Evolutionary conservation across 768 basidiomycete species (phyloP).

Genomic region (Russula foetens): DNA sequence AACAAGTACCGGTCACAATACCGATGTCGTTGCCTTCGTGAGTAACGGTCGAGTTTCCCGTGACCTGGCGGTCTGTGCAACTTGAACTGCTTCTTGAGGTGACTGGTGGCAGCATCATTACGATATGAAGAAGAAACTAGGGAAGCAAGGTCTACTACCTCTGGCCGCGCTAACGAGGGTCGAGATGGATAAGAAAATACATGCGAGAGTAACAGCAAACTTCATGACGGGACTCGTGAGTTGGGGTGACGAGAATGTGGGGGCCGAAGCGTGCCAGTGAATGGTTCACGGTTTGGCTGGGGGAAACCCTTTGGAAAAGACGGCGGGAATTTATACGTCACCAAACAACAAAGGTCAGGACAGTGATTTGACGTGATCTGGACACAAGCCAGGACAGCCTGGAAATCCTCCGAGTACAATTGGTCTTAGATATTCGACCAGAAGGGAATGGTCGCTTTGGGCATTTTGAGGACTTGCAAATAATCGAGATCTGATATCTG

Average conservation of each 20-base stretch:
- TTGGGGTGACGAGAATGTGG: background rate
- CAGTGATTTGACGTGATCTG: too few species aligned
- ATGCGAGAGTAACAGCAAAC: background rate
- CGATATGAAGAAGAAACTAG: too few species aligned
- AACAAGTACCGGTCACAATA: background rate
- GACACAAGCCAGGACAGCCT: too few species aligned
- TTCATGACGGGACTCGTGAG: background rate
- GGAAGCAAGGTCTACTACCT: background rate
- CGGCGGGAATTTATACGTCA: background rate
- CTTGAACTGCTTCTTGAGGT: background rate
- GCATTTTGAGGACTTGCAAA: too few species aligned
- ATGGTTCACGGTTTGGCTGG: background rate
- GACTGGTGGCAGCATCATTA: background rate
- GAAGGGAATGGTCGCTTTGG: too few species aligned
- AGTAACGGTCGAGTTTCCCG: background rate
- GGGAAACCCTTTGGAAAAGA: background rate
- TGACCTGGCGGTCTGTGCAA: background rate
- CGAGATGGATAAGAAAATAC: background rate
- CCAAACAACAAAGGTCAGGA: too few species aligned
- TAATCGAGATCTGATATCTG: too few species aligned
- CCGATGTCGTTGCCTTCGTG: background rate
- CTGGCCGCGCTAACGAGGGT: background rate
- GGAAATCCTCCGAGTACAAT: too few species aligned
- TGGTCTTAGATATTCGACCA: too few species aligned
- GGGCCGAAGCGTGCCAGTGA: too few species aligned